phyloP scores from a whole-genome alignment of 1,284 basidiomycete species.

The Puccinia triticina region DNA sequence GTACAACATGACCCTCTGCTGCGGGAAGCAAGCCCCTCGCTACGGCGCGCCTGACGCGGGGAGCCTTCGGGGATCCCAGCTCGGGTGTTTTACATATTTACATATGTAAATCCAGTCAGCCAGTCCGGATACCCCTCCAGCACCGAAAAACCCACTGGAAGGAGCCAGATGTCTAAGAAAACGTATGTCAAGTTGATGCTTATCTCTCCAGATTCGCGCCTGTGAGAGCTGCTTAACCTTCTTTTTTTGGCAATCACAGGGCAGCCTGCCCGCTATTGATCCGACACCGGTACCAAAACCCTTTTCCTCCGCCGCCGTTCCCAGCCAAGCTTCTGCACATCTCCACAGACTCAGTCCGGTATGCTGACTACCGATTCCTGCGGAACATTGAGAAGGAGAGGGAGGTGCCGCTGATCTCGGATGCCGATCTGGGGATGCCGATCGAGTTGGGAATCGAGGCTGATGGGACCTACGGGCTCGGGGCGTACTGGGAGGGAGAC shows the following conservation, averaged over 20 bases:
- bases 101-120: background rate
- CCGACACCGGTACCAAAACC: constrained; percentile 87
- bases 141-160: background rate
- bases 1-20: too few species aligned
- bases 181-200: background rate
- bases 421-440: constrained; percentile 92
- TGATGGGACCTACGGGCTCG: constrained; percentile 57
- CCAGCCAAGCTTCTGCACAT: constrained; percentile 89
- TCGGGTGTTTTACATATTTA: too few species aligned
- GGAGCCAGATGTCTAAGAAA: constrained; percentile 22
- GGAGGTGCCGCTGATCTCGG: constrained; percentile 86
- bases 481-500: constrained; percentile 73
- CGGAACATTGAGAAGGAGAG: constrained; percentile 76
- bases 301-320: constrained; percentile 88
- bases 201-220: background rate
- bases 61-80: too few species aligned
- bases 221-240: background rate
- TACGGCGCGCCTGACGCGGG: too few species aligned
- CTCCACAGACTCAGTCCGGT: constrained; percentile 79
- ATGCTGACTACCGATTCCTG: constrained; percentile 80
- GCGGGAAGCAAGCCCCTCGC: too few species aligned
- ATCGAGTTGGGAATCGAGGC: constrained; percentile 80
- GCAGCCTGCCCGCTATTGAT: constrained; percentile 68
- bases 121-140: background rate
- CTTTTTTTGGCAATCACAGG: background rate